A percentile compares a stretch with the other conserved stretches of the same genome.
These are phyloP conservation scores for Tolypocladium pustulatum DNA, from an alignment of 2,329 filamentous ascomycete genomes.

Conservation along the genomic window DNA sequence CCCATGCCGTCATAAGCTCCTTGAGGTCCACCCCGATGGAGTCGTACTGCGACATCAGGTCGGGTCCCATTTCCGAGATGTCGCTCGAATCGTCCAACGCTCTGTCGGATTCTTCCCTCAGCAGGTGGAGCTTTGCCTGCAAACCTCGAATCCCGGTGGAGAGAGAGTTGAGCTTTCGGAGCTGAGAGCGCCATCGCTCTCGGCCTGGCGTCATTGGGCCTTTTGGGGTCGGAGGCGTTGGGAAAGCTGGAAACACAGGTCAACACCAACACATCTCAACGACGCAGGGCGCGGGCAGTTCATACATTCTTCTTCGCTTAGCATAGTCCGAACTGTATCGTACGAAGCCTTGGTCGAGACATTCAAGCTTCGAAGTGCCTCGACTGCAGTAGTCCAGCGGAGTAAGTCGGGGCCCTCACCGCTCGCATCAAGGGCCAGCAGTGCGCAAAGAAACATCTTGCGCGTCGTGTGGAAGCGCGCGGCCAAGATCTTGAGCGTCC, in stretches of 20 bases:
- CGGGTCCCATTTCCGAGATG: conserved; percentile 65
- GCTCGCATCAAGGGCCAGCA: conserved; percentile 76
- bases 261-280: not conserved
- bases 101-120: conserved; percentile 80
- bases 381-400: conserved; percentile 68
- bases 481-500: conserved; percentile 70
- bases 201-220: conserved; percentile 58
- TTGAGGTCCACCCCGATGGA: conserved; percentile 84
- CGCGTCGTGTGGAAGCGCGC: conserved; percentile 71
- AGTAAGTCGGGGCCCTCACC: conserved; percentile 66
- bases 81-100: conserved; percentile 64
- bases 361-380: conserved; percentile 60
- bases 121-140: conserved; percentile 86
- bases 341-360: conserved; percentile 51
- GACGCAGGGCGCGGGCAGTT: conserved; percentile 4
- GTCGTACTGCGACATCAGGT: conserved; percentile 83
- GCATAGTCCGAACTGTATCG: conserved; percentile 54
- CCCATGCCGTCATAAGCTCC: conserved; percentile 74
- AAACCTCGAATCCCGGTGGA: conserved; percentile 84
- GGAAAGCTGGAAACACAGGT: conserved; percentile 32
- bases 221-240: conserved; percentile 45
- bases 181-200: conserved; percentile 75
- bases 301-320: conserved; percentile 73
- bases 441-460: conserved; percentile 78
- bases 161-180: conserved; percentile 78